phyloP scores from a whole-genome alignment of 768 basidiomycete genomes.

The Lentinula edodes region DNA sequence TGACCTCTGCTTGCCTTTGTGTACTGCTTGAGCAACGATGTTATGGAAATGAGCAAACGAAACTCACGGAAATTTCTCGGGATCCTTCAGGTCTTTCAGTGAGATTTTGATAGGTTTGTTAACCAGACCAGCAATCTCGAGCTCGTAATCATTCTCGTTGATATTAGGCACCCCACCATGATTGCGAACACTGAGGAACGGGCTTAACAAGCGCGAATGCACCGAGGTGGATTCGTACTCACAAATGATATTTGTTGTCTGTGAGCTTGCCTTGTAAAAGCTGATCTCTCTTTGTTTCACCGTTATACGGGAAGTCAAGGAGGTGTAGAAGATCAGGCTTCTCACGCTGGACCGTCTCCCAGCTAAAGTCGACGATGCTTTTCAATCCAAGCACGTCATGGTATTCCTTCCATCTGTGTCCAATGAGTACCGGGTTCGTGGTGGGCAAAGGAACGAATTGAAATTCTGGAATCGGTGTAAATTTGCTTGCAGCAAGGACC shows the following conservation, averaged over 20 bases:
- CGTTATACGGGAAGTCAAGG: constrained; percentile 52
- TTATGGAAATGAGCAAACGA: background rate
- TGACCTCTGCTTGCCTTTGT: constrained; percentile 40
- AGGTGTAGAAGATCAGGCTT: constrained; percentile 47
- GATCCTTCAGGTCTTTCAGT: constrained; percentile 44
- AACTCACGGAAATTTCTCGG: constrained; percentile 39
- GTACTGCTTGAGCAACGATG: background rate
- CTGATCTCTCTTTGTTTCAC: constrained; percentile 40
- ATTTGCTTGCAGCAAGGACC: constrained; percentile 33
- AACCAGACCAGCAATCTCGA: constrained; percentile 50
- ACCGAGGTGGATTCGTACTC: constrained; percentile 10
- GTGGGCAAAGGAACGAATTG: constrained; percentile 42
- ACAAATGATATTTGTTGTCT: constrained; percentile 46
- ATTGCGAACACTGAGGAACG: constrained; percentile 37
- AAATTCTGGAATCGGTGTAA: constrained; percentile 42
- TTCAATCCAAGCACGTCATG: constrained; percentile 43
- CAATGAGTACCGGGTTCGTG: constrained; percentile 45
- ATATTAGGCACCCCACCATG: constrained; percentile 50
- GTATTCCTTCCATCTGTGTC: constrained; percentile 49
- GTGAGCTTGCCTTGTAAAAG: constrained; percentile 41
- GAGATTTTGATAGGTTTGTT: constrained; percentile 36
- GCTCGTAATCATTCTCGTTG: constrained; percentile 36
- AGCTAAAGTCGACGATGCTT: constrained; percentile 42
- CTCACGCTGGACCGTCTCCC: constrained; percentile 46
- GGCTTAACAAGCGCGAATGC: background rate